Conservation (phyloP, 495 filamentous ascomycete species). For the Parmelia sp. region DNA sequence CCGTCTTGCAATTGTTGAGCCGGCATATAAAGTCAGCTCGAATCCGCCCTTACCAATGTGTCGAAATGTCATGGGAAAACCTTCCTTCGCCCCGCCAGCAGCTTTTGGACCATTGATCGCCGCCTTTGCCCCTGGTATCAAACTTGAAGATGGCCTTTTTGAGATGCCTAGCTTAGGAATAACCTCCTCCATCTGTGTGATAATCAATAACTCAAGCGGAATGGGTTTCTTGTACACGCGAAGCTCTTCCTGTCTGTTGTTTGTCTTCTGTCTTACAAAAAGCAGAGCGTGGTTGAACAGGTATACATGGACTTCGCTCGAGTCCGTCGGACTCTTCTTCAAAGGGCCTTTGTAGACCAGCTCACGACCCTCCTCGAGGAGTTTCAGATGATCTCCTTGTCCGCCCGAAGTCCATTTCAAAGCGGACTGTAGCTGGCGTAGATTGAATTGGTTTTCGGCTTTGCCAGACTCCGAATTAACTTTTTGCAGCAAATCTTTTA, state of each 20-base stretch:
- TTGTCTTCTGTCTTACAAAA: slow-evolving; percentile 77
- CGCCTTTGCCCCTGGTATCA: slow-evolving; percentile 69
- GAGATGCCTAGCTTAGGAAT: slow-evolving; percentile 71
- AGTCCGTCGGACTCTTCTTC: slow-evolving; percentile 85
- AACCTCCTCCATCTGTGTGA: slow-evolving; percentile 94
- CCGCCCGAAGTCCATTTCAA: slow-evolving; percentile 82
- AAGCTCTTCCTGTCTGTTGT: slow-evolving; percentile 89
- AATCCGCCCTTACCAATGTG: slow-evolving; percentile 97
- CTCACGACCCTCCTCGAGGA: slow-evolving; percentile 89
- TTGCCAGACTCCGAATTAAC: slow-evolving; percentile 96
- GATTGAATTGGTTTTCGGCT: slow-evolving; percentile 95
- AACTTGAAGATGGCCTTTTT: slow-evolving; percentile 82
- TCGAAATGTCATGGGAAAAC: slow-evolving; percentile 93
- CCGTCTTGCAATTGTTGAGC: slow-evolving; percentile 67
- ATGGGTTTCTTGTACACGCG: slow-evolving; percentile 95
- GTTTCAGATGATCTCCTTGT: slow-evolving; percentile 77
- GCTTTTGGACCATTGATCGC: slow-evolving; percentile 39
- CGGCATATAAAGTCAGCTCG: slow-evolving; percentile 83
- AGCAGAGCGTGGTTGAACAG: slow-evolving; percentile 95
- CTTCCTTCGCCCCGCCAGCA: slow-evolving; percentile 54
- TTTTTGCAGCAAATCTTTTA: slow-evolving; percentile 76
- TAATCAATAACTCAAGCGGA: slow-evolving; percentile 85
- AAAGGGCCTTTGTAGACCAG: slow-evolving; percentile 86
- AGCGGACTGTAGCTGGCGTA: slow-evolving; percentile 82
- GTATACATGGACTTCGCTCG: slow-evolving; percentile 84